Base-by-base conservation (phyloP, 1,284 basidiomycete genomes). In the Fomitopsis schrenkii region DNA sequence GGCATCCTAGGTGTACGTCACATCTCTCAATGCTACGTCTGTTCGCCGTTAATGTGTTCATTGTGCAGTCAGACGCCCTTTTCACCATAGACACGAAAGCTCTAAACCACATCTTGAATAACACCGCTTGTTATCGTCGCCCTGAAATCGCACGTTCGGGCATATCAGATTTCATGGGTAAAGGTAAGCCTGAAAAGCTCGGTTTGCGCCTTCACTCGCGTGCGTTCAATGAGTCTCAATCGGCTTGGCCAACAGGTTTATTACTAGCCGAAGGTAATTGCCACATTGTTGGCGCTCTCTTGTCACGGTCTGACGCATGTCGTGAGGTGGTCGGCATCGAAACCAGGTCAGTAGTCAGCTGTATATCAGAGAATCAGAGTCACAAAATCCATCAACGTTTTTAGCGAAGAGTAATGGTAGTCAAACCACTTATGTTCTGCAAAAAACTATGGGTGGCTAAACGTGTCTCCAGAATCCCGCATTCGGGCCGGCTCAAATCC, bases 401-500 rank as follows among this genome's bases (percentile, higher is more conserved):
- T 28, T 48, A 76, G 74, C 70, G 74, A 38, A 69, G 66, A 57
- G 66, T 74, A 45, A 70, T 76, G 70, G 82, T 40, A 54, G 12
- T 15, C 9, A 22, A 15, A 48, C 58, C 33, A 28, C 36, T n/a
- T 54, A 30, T 26, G 45, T 15, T 1, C 12, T 33, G 26, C 12
- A 17, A 22, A 17, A 36, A 15, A 12, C 22, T 5, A 41, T 33
- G 4, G 22, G 0, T 50, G 15, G 28, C n/a, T 14, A 9, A 45
- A 12, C 4, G 12, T 33, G 8, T 8, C 30, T 33, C 4, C 36
- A 73, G 85, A 87, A 86, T 64, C 85, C 85, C n/a, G 85, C 83
- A 0, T 87, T 88, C 60, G 82, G 84, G 3, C 76, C 79, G 0
- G 71, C 77, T 0, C 82, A 86, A 63, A 77, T 87, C 26, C 76